phyloP scores from a whole-genome alignment of 2,329 filamentous ascomycete genomes.

The Cercospora janseana region DNA sequence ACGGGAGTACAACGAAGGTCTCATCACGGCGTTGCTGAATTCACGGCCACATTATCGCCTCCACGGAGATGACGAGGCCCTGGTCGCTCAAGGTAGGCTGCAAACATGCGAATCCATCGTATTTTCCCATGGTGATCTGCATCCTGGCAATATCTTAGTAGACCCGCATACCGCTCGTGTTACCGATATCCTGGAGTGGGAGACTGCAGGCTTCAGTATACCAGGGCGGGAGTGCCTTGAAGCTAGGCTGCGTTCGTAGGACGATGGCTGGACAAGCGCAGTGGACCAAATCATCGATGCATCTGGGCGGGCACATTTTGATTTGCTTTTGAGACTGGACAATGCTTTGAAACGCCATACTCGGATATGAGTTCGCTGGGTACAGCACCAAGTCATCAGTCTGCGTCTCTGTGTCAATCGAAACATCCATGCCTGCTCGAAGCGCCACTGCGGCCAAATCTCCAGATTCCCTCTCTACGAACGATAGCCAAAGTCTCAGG shows the following conservation, averaged over 20 bases:
- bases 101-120: constrained; percentile 2
- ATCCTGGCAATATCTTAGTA: neutral
- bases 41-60: constrained; percentile 2
- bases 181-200: neutral
- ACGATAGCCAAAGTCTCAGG: too few relatives aligned
- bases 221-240: neutral
- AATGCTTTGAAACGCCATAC: neutral
- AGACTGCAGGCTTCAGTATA: neutral
- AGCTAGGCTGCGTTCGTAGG: neutral
- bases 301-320: neutral
- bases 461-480: too few relatives aligned
- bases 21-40: constrained; percentile 11
- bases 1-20: constrained; percentile 13
- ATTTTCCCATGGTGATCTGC: constrained; percentile 7
- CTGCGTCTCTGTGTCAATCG: too few relatives aligned
- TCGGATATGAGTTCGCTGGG: neutral
- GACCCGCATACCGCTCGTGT: neutral
- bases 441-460: too few relatives aligned
- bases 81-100: neutral
- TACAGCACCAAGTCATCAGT: too few relatives aligned
- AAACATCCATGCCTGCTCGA: too few relatives aligned
- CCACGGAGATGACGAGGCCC: neutral
- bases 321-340: neutral
- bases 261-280: neutral
- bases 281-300: neutral